Percentiles rank a stretch among this genome's conserved stretches.
These are phyloP conservation scores for Pleurotus giganteus DNA, from an alignment of 768 basidiomycete genomes.

Conservation along the genomic window DNA sequence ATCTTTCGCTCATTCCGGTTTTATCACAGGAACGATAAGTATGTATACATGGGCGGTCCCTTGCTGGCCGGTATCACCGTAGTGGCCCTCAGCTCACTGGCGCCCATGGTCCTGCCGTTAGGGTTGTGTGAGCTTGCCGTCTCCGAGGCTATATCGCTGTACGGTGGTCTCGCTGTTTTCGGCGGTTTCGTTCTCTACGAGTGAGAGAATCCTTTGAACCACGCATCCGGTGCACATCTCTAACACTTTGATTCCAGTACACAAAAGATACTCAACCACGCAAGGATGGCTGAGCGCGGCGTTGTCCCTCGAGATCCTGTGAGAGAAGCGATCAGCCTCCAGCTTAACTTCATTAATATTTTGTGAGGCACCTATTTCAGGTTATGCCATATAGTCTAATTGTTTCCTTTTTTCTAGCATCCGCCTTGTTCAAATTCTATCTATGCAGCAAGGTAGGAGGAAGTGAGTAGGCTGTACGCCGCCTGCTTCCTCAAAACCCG, in stretches of 20 bases:
- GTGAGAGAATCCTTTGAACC: constrained; percentile 54
- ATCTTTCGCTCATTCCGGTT: too few relatives aligned
- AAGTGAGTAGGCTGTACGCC: constrained; percentile 32
- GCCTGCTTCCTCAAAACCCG: too few relatives aligned
- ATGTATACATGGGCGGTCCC: constrained; percentile 83
- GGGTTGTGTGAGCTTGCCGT: constrained; percentile 75
- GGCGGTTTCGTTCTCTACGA: constrained; percentile 85
- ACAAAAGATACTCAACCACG: constrained; percentile 81
- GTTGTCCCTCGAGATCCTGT: constrained; percentile 68
- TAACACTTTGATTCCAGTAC: constrained; percentile 45
- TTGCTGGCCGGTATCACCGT: constrained; percentile 88
- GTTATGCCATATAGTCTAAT: not conserved
- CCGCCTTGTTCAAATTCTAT: constrained; percentile 76
- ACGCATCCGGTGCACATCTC: not conserved
- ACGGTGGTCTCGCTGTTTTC: constrained; percentile 88
- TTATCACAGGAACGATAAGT: constrained; percentile 79
- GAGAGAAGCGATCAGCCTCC: constrained; percentile 72
- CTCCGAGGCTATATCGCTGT: constrained; percentile 75
- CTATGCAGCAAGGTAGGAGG: constrained; percentile 62
- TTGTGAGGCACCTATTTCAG: constrained; percentile 59
- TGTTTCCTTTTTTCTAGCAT: constrained; percentile 42
- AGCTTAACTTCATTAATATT: constrained; percentile 89
- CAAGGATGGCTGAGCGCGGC: constrained; percentile 69
- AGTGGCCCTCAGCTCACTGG: constrained; percentile 81
- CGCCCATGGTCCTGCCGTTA: constrained; percentile 86